phyloP scores from a whole-genome alignment of 495 filamentous ascomycete species.

The Recurvomyces mirabilis region DNA sequence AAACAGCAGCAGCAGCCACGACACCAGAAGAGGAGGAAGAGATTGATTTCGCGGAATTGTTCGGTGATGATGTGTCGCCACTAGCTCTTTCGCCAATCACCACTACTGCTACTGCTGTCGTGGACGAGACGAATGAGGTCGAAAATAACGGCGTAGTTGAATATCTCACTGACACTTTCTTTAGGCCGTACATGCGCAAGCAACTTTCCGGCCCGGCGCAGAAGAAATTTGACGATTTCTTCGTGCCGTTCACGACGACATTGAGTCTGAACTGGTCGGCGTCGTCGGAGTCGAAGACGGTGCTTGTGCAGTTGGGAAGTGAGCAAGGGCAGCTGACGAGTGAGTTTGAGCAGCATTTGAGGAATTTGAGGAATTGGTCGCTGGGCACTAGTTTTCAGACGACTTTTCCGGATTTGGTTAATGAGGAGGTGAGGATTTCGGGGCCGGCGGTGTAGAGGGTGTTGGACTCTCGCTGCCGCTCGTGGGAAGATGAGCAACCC shows the following conservation, averaged over 20 bases:
- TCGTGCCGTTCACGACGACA: slow-evolving; percentile 64
- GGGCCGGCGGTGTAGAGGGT: too few relatives aligned
- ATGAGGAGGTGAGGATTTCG: slow-evolving; percentile 7
- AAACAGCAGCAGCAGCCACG: not conserved
- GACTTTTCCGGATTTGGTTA: slow-evolving; percentile 45
- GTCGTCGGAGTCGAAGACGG: slow-evolving; percentile 33
- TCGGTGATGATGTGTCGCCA: not conserved
- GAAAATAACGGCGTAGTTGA: too few relatives aligned
- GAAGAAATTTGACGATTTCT: slow-evolving; percentile 59
- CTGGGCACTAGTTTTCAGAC: slow-evolving; percentile 57
- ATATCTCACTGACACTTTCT: too few relatives aligned
- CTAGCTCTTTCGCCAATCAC: too few relatives aligned
- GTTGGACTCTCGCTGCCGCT: too few relatives aligned
- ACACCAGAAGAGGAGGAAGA: not conserved
- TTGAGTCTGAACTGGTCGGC: slow-evolving; percentile 69
- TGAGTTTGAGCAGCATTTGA: slow-evolving; percentile 63
- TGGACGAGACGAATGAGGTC: not conserved
- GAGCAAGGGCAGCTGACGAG: slow-evolving; percentile 58
- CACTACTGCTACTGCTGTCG: not conserved
- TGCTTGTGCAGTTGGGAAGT: slow-evolving; percentile 30
- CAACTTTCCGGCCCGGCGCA: slow-evolving; percentile 25
- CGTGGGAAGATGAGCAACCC: too few relatives aligned
- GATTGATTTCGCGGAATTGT: not conserved
- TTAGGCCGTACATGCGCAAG: slow-evolving; percentile 56
- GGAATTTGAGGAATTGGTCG: slow-evolving; percentile 61